These are phyloP conservation scores for Xylariaceae sp. DNA, from an alignment of 2,329 filamentous ascomycete genomes.

Conservation along the genomic window DNA sequence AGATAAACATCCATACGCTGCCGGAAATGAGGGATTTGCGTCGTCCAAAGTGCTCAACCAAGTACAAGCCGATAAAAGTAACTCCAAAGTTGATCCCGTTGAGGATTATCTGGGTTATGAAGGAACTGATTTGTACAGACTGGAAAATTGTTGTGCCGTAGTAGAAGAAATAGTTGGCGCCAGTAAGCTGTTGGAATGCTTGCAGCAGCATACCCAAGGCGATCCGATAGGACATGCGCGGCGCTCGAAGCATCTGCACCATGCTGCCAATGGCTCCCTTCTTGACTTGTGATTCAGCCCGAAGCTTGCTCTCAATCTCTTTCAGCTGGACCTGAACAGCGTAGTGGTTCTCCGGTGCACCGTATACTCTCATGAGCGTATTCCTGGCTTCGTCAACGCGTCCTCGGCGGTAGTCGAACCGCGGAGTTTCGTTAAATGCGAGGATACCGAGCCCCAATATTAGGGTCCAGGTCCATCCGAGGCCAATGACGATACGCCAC, in stretches of 20 bases:
- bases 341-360: conserved; percentile 32
- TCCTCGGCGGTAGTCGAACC: conserved; percentile 54
- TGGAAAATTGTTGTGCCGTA: conserved; percentile 59
- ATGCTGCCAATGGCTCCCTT: conserved; percentile 29
- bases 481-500: conserved; percentile 63
- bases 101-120: conserved; percentile 69
- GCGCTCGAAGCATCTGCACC: conserved; percentile 64
- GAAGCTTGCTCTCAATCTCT: conserved; percentile 57
- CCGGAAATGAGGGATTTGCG: conserved; percentile 65
- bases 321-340: conserved; percentile 26
- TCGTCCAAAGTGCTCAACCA: conserved; percentile 70
- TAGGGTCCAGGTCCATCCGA: conserved; percentile 55
- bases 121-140: conserved; percentile 57
- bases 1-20: conserved; percentile 62
- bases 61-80: conserved; percentile 69
- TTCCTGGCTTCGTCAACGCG: conserved; percentile 48
- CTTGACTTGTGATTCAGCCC: conserved; percentile 44
- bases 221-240: conserved; percentile 66
- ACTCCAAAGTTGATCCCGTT: conserved; percentile 68
- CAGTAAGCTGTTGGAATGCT: conserved; percentile 69
- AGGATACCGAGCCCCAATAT: conserved; percentile 53
- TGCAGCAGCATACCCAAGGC: conserved; percentile 63
- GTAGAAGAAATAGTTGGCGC: conserved; percentile 69
- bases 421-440: conserved; percentile 55
- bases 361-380: conserved; percentile 54